Base-by-base conservation (phyloP, 305 asterid genomes). In the Fraxinus ornus region DNA sequence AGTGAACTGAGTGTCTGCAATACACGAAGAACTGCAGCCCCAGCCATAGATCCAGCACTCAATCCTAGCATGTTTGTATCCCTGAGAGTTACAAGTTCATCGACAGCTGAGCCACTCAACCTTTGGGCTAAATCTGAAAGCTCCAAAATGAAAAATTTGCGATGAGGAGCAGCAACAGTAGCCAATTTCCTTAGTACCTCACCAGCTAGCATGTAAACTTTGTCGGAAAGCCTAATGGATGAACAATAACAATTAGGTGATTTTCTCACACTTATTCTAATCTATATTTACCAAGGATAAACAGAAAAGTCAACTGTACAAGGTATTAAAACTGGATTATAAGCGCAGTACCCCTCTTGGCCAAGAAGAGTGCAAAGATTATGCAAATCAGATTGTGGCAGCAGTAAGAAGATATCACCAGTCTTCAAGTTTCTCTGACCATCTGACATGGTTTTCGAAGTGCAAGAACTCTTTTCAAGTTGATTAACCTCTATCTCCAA, bases 1-100 rank as follows among this genome's bases (percentile, higher is more conserved):
- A 97, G 93, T 41, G 98, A 90, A 82, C 98, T 92, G 79, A 97
- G 94, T 83, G 94, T 95, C 90, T 95, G 98, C 79, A 97, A 87
- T 85, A 95, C 95, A 44, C 99, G 97, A 84, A 97, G 98, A 68
- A 97, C 94, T 68, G 99, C 95, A 85, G 98, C 92, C 83, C 99
- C 98, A 55, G 98, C 99, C 98, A 97, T 93, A 74, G 98, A 97
- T 82, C 98, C 98, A 83, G 98, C 95, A 86, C 97, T 93, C 92
- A 97, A 88, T 41, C 98, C 99, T 84, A 97, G 91, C 98, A 97
- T 97, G 83, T 91, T 92, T 78, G 98, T 95, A 78, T 91, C 93
- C 86, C 95, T 89, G 26, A 97, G 97, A 7, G 97, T 95, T 81
- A 90, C 79, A 81, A 97, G 99, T 85, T 97, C 99, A 71, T 80